Evolutionary conservation across 1,284 basidiomycete genomes (phyloP).

Genomic region (Ceraceosorus bombacis): DNA sequence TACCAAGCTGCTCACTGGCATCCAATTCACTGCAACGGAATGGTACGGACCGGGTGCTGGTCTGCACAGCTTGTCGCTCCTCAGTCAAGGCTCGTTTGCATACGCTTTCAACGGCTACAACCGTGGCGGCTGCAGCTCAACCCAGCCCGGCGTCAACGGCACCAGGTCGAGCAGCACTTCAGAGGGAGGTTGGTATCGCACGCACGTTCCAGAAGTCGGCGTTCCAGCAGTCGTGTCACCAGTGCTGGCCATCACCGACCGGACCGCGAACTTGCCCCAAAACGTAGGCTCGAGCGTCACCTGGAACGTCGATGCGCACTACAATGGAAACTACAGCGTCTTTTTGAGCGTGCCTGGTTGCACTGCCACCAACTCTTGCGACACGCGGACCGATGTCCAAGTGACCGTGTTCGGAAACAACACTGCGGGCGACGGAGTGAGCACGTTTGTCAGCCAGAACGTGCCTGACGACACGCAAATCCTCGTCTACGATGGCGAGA

Average conservation of each 20-base stretch:
- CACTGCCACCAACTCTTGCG: conserved; percentile 68
- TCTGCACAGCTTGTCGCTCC: conserved; percentile 76
- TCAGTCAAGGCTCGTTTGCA: conserved; percentile 64
- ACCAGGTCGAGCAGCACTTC: conserved; percentile 28
- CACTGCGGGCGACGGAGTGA: conserved; percentile 49
- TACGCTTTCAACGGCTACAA: conserved; percentile 42
- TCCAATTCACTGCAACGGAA: conserved; percentile 61
- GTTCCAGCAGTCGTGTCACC: conserved; percentile 72
- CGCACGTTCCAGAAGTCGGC: conserved; percentile 55
- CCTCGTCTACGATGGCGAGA: conserved; percentile 70
- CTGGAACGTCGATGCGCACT: conserved; percentile 82
- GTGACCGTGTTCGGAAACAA: conserved; percentile 71
- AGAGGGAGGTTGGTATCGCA: conserved; percentile 34
- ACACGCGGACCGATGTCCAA: conserved; percentile 68
- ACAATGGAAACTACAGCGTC: conserved; percentile 75
- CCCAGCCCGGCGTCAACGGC: conserved; percentile 29
- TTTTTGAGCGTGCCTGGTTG: conserved; percentile 83
- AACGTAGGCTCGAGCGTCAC: conserved; percentile 54
- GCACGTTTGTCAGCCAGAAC: conserved; percentile 59
- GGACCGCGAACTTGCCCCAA: conserved; percentile 58
- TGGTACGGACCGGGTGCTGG: conserved; percentile 74
- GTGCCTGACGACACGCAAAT: conserved; percentile 61
- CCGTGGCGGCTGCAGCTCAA: conserved; percentile 28
- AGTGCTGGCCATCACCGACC: conserved; percentile 64
- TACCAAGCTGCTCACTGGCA: conserved; percentile 63